Base-by-base conservation (phyloP, 2,329 filamentous ascomycete genomes). In the Botrytis medusae region DNA sequence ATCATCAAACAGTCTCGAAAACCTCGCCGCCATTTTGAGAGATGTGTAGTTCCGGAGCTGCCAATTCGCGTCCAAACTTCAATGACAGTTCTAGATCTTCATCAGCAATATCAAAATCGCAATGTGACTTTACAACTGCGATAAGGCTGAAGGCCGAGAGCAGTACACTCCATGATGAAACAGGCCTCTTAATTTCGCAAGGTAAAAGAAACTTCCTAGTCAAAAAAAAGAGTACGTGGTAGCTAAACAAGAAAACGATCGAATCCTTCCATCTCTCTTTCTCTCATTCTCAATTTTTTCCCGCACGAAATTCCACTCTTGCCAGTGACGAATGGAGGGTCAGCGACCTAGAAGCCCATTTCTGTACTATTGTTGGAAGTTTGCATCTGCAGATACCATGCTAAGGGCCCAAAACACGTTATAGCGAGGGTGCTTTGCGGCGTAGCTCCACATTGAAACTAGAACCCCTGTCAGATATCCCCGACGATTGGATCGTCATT, bases 1-100 rank as follows among this genome's bases (percentile, higher is more conserved):
- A 44, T 60, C 48, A 40, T 74, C 71, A 73, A 74, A 74, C 16
- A 73, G 44, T 29, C 73, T 69, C n/a, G 71, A 74, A 44, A 74
- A 70, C 16, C 71, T 72, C 14, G 71, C 37, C 25, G 60, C n/a
- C 61, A 54, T 64, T 60, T 67, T 46, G 25, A 67, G 46, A 67
- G 8, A 37, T 18, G 64, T 25, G 32, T 25, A 22, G 32, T n/a
- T 63, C 37, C n/a, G 32, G 34, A 54, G 25, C 46, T 54, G 37
- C 8, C 6, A 67, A 51, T 29, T 67, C 9, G 46, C 51, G 32
- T 54, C 25, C 37, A 8, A 34, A 54, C 4, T 14, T 22, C 25
- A 54, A 37, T 29, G 4, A 25, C 34, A 34, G 1, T 16, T 67
- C 63, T 37, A 37, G 44, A 51, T 51, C 12, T 40, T 37, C n/a